Base-by-base conservation (phyloP, 139 green algal species). In the Coelastrella sp. region DNA sequence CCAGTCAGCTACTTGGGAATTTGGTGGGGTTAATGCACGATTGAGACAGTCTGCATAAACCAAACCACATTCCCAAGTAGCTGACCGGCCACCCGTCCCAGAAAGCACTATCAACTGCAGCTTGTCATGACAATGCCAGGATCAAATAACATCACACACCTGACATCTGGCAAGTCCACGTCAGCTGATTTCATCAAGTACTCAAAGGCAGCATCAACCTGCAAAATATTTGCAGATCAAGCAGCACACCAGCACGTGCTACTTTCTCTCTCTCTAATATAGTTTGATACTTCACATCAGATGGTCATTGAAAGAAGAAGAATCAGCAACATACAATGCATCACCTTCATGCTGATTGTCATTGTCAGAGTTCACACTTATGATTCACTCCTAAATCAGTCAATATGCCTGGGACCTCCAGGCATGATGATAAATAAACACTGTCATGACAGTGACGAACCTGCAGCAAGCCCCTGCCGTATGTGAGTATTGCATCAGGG, bases 401-500 rank as follows among this genome's bases (percentile, higher is more conserved):
- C 70, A 22, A 49, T 3, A 49, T 49, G 35, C 35, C 35, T 49
- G 35, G 35, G 35, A 5, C 35, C 3, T 49, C 35, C 35, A 49
- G 35, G 35, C 35, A 49, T 49, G 35, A 49, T 49, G 35, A 49
- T 49, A 3, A 3, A 1, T 5, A 3, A 49, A 49, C 35, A 49
- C 35, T 49, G 35, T 49, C 35, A 49, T 49, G 35, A 49, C 35
- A 49, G 35, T 1, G 35, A 49, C 35, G 35, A 11, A 96, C 96
- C 95, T 98, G 96, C 27, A 99, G 90, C 8, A 99, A 92, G n/a
- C 97, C 97, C 0, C 92, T 86, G 57, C 97, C 97, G 89, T 97
- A 97, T 4, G 95, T 99, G 19, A 99, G 93, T 56, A 90, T 80
- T 11, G 91, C 89, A 80, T 96, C 94, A 20, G 93, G 65, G 7